Conservation (phyloP, 306 rosid genomes). For the Quercus dentata region DNA sequence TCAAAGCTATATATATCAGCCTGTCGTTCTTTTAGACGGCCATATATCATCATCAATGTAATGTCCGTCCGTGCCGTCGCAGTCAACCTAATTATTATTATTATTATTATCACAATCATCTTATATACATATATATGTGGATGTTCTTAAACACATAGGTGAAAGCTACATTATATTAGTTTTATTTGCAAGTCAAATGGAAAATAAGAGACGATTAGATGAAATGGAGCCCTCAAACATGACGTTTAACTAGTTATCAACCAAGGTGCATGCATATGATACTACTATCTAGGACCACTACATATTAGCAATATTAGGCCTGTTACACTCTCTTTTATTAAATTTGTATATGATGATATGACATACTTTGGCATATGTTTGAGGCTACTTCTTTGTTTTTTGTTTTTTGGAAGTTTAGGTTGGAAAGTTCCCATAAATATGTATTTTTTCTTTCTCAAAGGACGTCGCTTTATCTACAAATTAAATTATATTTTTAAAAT, state of each 20-base stretch:
- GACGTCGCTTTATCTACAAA: conserved; percentile 10
- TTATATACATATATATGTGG: background rate
- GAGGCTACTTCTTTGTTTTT: background rate
- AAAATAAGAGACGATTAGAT: conserved; percentile 30
- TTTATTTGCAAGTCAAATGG: conserved; percentile 15
- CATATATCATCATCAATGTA: conserved; percentile 21
- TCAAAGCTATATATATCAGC: conserved; percentile 14
- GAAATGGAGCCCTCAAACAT: conserved; percentile 40
- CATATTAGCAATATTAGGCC: background rate
- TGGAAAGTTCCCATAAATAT: conserved; percentile 14
- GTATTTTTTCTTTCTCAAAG: background rate
- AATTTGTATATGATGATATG: background rate
- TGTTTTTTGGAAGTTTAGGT: conserved; percentile 19
- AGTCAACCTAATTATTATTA: conserved; percentile 22
- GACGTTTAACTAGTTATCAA: conserved; percentile 25
- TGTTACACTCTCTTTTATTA: background rate
- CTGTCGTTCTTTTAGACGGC: conserved; percentile 48
- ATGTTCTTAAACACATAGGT: conserved; percentile 1
- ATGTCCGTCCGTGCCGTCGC: conserved; percentile 4
- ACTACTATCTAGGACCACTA: background rate
- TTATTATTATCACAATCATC: background rate
- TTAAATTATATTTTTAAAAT: background rate
- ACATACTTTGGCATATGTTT: conserved; percentile 12
- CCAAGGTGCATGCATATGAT: conserved; percentile 30
- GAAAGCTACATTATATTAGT: background rate